These are phyloP conservation scores for Lasiosphaeria ovina DNA, from an alignment of 495 filamentous ascomycete species.

Conservation along the genomic window DNA sequence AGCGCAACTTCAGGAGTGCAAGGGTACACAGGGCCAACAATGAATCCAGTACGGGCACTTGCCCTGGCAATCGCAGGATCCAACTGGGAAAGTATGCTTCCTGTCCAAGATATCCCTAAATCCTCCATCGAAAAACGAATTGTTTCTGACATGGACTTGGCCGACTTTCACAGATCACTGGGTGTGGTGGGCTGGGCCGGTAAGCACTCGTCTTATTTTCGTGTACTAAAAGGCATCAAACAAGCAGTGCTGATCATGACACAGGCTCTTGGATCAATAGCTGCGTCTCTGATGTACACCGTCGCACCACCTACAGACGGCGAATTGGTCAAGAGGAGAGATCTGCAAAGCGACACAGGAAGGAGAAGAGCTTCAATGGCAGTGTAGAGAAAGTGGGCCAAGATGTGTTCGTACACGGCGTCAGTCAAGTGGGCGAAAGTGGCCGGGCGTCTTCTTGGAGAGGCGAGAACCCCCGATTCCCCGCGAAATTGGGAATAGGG, in stretches of 20 bases:
- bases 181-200: constrained; percentile 37
- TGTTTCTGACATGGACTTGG: neutral
- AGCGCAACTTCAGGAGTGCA: constrained; percentile 44
- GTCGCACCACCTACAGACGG: constrained; percentile 28
- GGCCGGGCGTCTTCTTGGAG: too few species aligned
- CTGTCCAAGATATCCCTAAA: neutral
- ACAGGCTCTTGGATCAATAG: constrained; percentile 18
- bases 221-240: neutral
- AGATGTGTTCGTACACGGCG: too few species aligned
- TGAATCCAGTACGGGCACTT: constrained; percentile 34
- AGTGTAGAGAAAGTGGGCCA: neutral
- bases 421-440: too few species aligned
- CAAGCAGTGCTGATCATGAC: neutral
- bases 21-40: constrained; percentile 46
- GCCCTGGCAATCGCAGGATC: constrained; percentile 28
- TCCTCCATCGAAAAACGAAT: neutral
- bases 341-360: neutral
- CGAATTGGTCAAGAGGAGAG: neutral
- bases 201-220: constrained; percentile 4
- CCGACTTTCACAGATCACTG: constrained; percentile 25
- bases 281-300: constrained; percentile 25
- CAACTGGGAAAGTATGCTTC: constrained; percentile 22
- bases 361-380: neutral
- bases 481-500: too few species aligned
- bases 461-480: too few species aligned